These are phyloP conservation scores for Termitomyces sp. DNA, from an alignment of 768 basidiomycete genomes.

Conservation along the genomic window DNA sequence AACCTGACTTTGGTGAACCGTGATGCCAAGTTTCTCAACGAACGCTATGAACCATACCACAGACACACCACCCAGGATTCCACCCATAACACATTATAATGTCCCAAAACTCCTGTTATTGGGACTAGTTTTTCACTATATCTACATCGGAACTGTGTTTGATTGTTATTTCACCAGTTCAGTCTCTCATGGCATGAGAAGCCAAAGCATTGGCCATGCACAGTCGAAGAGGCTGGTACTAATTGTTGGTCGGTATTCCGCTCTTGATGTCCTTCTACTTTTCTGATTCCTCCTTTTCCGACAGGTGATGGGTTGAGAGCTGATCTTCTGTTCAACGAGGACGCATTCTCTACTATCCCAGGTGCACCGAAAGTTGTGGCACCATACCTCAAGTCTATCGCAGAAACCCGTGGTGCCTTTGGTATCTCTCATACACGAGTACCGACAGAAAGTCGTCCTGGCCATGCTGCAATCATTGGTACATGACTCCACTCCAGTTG, in stretches of 20 bases:
- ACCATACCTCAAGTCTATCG: conserved; percentile 69
- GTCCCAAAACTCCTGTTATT: conserved; percentile 50
- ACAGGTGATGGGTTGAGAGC: conserved; percentile 82
- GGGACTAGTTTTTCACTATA: conserved; percentile 71
- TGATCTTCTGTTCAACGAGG: conserved; percentile 67
- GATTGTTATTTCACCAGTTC: conserved; percentile 89
- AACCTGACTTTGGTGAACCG: no score
- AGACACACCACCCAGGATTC: neutral
- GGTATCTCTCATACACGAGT: conserved; percentile 85
- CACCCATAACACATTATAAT: conserved; percentile 26
- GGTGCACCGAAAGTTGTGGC: conserved; percentile 61
- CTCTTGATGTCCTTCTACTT: neutral
- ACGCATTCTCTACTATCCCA: conserved; percentile 54
- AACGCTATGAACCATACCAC: no score
- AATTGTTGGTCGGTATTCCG: conserved; percentile 58
- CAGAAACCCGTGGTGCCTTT: conserved; percentile 66
- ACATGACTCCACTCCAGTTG: conserved; percentile 4
- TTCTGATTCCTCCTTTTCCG: neutral
- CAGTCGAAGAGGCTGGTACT: conserved; percentile 74
- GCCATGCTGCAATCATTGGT: conserved; percentile 88
- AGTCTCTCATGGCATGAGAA: conserved; percentile 74
- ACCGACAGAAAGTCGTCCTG: conserved; percentile 85
- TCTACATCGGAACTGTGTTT: conserved; percentile 71
- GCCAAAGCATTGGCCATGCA: conserved; percentile 39
- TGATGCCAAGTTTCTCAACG: neutral